phyloP scores from a whole-genome alignment of 805 yeast genomes.

The Saccharomyces paradoxus region DNA sequence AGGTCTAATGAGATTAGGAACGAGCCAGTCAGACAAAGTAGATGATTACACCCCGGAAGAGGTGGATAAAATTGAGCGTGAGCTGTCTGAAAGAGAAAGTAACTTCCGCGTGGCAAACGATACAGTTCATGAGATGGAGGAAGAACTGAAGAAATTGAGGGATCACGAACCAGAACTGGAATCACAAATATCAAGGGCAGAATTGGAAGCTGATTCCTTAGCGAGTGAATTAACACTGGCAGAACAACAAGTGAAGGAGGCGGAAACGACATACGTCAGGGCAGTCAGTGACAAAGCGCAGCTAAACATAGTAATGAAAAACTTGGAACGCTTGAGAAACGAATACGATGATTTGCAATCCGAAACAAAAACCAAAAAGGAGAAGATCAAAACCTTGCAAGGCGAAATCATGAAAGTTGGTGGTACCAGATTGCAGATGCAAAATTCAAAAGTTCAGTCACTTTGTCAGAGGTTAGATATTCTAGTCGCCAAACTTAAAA shows the following conservation, averaged over 20 bases:
- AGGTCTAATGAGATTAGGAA: conserved; percentile 65
- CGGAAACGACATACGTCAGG: conserved; percentile 15
- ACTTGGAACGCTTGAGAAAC: conserved; percentile 29
- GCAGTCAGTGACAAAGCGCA: conserved; percentile 30
- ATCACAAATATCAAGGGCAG: conserved; percentile 46
- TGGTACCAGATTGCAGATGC: conserved; percentile 74
- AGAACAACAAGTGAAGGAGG: conserved; percentile 35
- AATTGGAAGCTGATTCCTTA: conserved; percentile 58
- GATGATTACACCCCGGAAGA: conserved; percentile 42
- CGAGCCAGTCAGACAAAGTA: conserved; percentile 27
- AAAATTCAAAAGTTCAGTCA: conserved; percentile 75
- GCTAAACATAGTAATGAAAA: conserved; percentile 4
- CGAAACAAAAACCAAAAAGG: conserved; percentile 45
- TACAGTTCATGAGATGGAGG: conserved; percentile 51
- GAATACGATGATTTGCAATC: conserved; percentile 41
- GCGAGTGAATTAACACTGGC: conserved; percentile 45
- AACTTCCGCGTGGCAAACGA: conserved; percentile 42
- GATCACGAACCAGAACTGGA: conserved; percentile 68
- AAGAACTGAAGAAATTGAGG: conserved; percentile 47
- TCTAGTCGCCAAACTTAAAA: conserved; percentile 45
- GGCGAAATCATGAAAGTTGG: conserved; percentile 84
- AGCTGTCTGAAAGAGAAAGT: conserved; percentile 45
- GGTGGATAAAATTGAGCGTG: conserved; percentile 44
- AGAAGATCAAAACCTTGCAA: conserved; percentile 52
- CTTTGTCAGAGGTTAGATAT: conserved; percentile 58